Conservation (phyloP, 352 stramenopile genomes). For the Globisporangium spinosum region DNA sequence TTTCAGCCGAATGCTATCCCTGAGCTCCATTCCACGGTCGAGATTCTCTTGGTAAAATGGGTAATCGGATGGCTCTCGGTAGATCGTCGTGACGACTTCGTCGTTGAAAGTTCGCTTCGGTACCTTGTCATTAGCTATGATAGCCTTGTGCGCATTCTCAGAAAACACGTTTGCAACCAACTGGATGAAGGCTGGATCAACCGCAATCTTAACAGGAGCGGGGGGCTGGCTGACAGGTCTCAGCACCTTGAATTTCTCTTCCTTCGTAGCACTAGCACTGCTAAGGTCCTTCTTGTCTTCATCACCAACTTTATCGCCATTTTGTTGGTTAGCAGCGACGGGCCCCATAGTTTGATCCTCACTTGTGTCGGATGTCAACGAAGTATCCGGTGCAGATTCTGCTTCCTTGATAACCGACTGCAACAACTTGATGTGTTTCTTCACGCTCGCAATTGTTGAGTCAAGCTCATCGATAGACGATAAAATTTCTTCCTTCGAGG, state of each 20-base stretch:
- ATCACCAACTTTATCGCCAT: background rate
- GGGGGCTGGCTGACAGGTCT: constrained; percentile 2
- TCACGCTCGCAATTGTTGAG: constrained; percentile 58
- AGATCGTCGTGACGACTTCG: constrained; percentile 51
- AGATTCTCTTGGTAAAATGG: constrained; percentile 76
- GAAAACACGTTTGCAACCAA: constrained; percentile 60
- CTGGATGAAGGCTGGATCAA: constrained; percentile 64
- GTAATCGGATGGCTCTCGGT: constrained; percentile 70
- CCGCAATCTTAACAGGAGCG: constrained; percentile 41
- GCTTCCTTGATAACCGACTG: constrained; percentile 38
- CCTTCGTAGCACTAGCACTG: background rate
- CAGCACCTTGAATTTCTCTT: background rate
- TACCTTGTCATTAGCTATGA: constrained; percentile 47
- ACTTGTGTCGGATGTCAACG: background rate
- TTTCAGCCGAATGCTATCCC: constrained; percentile 55
- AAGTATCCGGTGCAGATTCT: constrained; percentile 16
- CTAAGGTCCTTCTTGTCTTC: constrained; percentile 5
- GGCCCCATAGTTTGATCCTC: background rate
- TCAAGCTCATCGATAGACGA: constrained; percentile 73
- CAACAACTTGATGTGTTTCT: constrained; percentile 66
- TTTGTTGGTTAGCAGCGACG: background rate
- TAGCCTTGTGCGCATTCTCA: constrained; percentile 55
- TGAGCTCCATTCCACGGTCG: constrained; percentile 36
- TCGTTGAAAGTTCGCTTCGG: constrained; percentile 53
- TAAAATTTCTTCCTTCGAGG: constrained; percentile 80